Conservation (phyloP, 1,284 basidiomycete genomes). For the Grifola frondosa region DNA sequence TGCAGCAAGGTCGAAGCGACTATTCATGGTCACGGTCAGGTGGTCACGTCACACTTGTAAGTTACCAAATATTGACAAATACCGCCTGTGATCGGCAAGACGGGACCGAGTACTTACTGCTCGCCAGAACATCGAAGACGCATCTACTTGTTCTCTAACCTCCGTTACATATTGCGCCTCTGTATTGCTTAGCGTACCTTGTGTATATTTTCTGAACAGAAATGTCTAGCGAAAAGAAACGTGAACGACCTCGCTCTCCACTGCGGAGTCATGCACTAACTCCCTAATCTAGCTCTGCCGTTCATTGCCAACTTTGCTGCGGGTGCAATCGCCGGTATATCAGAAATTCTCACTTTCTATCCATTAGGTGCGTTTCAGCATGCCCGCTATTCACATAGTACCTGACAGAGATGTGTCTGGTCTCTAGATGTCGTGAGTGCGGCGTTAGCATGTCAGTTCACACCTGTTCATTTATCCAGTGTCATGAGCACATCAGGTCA, state of each 20-base stretch:
- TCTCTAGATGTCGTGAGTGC: slow-evolving; percentile 34
- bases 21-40: too few species aligned
- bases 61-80: too few species aligned
- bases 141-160: too few species aligned
- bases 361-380: slow-evolving; percentile 73
- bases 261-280: background rate
- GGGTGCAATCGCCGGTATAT: slow-evolving; percentile 42
- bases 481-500: slow-evolving; percentile 58
- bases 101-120: too few species aligned
- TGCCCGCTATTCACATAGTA: background rate
- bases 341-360: slow-evolving; percentile 91
- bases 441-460: slow-evolving; percentile 11
- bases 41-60: too few species aligned
- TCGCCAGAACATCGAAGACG: too few species aligned
- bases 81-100: too few species aligned
- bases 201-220: background rate
- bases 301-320: slow-evolving; percentile 36
- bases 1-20: too few species aligned
- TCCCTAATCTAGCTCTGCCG: slow-evolving; percentile 27
- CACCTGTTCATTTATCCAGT: slow-evolving; percentile 21
- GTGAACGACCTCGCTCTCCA: background rate
- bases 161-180: too few species aligned
- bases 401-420: background rate
- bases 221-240: slow-evolving; percentile 1
- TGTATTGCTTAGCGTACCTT: too few species aligned